A percentile compares a stretch with the other conserved stretches of the same genome.
phyloP scores from a whole-genome alignment of 768 basidiomycete genomes.

The Auriscalpium microsporum region DNA sequence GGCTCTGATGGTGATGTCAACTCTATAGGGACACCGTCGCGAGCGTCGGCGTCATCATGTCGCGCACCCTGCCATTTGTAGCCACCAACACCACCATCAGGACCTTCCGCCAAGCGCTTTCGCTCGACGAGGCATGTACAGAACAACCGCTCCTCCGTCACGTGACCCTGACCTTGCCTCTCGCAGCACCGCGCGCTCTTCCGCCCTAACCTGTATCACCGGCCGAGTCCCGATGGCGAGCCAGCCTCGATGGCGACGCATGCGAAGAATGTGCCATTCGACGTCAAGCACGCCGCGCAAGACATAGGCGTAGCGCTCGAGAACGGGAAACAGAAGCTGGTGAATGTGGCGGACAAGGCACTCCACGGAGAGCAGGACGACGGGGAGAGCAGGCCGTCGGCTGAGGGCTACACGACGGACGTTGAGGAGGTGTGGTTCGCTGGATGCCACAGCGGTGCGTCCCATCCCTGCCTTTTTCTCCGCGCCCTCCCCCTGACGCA shows the following conservation, averaged over 20 bases:
- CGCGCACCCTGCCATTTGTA: constrained; percentile 58
- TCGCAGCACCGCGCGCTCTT: constrained; percentile 58
- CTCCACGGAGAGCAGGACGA: neutral
- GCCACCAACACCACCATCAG: constrained; percentile 52
- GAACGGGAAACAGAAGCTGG: neutral
- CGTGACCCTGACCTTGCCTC: neutral
- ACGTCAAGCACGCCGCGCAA: neutral
- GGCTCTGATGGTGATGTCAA: neutral
- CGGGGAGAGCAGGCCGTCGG: neutral
- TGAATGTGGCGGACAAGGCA: neutral
- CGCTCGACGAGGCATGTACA: constrained; percentile 69
- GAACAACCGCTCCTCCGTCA: neutral
- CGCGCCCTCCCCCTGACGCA: neutral
- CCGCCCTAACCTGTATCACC: constrained; percentile 54
- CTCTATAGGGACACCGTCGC: constrained; percentile 64
- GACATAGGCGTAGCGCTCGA: neutral
- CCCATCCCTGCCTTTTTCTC: neutral
- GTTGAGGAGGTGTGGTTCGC: constrained; percentile 13
- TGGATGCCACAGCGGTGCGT: constrained; percentile 12
- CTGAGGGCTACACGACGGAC: constrained; percentile 1
- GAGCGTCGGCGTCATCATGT: constrained; percentile 60
- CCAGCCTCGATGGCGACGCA: no score
- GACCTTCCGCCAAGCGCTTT: constrained; percentile 68
- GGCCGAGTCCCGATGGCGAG: constrained; percentile 19
- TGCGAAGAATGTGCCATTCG: neutral